These are phyloP conservation scores for Scheffersomyces illinoinensis DNA, from an alignment of 1,139 yeast genomes.

Conservation along the genomic window DNA sequence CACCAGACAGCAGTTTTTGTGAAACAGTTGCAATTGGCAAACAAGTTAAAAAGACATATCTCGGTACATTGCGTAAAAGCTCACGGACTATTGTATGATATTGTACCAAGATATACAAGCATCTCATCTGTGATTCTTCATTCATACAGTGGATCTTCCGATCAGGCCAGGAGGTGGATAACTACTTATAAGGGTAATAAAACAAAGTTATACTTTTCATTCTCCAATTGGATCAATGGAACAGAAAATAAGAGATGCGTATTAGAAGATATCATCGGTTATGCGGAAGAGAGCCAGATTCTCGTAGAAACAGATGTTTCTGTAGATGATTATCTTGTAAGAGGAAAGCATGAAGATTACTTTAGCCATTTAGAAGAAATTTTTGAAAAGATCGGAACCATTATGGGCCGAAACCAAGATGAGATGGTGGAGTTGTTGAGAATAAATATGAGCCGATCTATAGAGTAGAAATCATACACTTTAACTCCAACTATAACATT, in stretches of 20 bases:
- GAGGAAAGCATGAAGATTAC: constrained; percentile 14
- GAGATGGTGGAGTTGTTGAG: background rate
- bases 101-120: constrained; percentile 24
- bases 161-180: constrained; percentile 60
- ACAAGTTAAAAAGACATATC: constrained; percentile 46
- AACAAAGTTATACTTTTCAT: constrained; percentile 49
- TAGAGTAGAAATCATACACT: background rate
- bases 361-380: constrained; percentile 19
- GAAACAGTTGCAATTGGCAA: constrained; percentile 57
- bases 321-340: constrained; percentile 26
- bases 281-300: constrained; percentile 24
- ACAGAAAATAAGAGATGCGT: constrained; percentile 18
- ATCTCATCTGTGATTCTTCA: constrained; percentile 61
- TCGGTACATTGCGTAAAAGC: constrained; percentile 87
- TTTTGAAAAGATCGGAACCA: constrained; percentile 4
- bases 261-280: constrained; percentile 25
- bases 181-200: constrained; percentile 22
- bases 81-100: constrained; percentile 60
- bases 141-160: constrained; percentile 82
- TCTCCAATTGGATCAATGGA: constrained; percentile 63
- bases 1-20: constrained; percentile 65
- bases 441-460: background rate
- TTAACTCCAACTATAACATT: too few species aligned
- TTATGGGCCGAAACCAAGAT: background rate
- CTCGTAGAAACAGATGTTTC: constrained; percentile 41